Conservation (phyloP, 495 filamentous ascomycete species). For the Peziza echinospora region DNA sequence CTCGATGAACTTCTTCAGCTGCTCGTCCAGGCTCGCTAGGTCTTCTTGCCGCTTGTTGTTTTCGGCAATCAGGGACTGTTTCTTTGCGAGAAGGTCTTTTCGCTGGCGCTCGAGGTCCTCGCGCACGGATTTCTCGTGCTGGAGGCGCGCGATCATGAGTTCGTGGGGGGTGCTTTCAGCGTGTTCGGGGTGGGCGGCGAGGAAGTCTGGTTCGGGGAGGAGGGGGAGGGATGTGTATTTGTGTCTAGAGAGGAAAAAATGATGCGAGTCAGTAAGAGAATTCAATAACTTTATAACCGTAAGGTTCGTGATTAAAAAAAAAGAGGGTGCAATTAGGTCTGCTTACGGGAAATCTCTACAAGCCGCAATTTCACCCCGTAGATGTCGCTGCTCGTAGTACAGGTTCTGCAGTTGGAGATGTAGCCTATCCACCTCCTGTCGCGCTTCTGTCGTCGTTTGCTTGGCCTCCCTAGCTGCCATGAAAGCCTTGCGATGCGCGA, state of each 20-base stretch:
- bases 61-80: conserved; percentile 75
- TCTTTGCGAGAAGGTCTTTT: conserved; percentile 67
- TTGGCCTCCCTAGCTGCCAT: conserved; percentile 73
- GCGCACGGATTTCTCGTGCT: conserved; percentile 70
- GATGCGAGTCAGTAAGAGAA: not conserved
- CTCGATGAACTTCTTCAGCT: conserved; percentile 19
- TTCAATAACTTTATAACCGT: not conserved
- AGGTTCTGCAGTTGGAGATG: conserved; percentile 89
- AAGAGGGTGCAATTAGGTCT: conserved; percentile 1
- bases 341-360: conserved; percentile 82
- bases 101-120: conserved; percentile 72
- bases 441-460: conserved; percentile 58
- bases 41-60: conserved; percentile 93
- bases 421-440: conserved; percentile 74
- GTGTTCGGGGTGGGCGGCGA: conserved; percentile 55
- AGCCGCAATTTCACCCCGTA: conserved; percentile 71
- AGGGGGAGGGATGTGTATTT: conserved; percentile 69
- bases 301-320: not conserved
- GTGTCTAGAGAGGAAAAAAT: conserved; percentile 36
- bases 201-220: conserved; percentile 62
- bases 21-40: conserved; percentile 26
- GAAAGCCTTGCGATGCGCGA: conserved; percentile 58
- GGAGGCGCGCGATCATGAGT: conserved; percentile 77
- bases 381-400: conserved; percentile 83
- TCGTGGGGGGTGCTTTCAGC: conserved; percentile 45